A percentile compares a stretch with the other conserved stretches of the same genome.
Evolutionary conservation across 371 early-diverging fungal genomes (phyloP).

Genomic region (Syncephalastrum contaminatum): DNA sequence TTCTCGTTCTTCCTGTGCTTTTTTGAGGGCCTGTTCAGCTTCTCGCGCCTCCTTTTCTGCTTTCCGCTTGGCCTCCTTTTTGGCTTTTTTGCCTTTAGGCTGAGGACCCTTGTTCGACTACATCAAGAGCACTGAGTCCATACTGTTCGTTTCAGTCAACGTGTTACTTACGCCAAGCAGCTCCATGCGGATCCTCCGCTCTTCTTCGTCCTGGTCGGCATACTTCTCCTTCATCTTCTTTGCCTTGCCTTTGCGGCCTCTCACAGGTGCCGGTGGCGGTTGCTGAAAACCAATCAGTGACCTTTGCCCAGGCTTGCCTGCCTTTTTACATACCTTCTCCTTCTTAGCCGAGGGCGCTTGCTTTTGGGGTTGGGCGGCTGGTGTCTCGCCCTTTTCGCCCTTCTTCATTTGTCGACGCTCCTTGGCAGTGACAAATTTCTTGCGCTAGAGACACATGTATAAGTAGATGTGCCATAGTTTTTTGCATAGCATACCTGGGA

Average conservation of each 20-base stretch:
- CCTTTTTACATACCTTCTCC: background rate
- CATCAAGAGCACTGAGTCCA: background rate
- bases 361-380: constrained; percentile 13
- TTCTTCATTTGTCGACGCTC: constrained; percentile 77
- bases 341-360: constrained; percentile 14
- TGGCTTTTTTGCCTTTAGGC: constrained; percentile 71
- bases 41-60: constrained; percentile 34
- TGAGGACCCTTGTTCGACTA: constrained; percentile 75
- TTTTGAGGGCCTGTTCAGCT: constrained; percentile 11
- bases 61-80: constrained; percentile 58
- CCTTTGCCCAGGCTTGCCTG: background rate
- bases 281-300: background rate
- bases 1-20: constrained; percentile 28
- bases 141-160: background rate
- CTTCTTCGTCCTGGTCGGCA: constrained; percentile 94
- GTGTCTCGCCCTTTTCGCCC: constrained; percentile 29
- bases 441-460: constrained; percentile 16
- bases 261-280: constrained; percentile 47
- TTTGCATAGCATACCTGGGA: too few relatives aligned
- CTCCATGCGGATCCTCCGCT: constrained; percentile 78
- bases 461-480: too few relatives aligned
- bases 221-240: constrained; percentile 93
- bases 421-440: constrained; percentile 68
- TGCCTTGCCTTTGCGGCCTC: constrained; percentile 86
- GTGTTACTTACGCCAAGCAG: constrained; percentile 65